phyloP scores from a whole-genome alignment of 495 filamentous ascomycete genomes.

The Amniculicola lignicola region DNA sequence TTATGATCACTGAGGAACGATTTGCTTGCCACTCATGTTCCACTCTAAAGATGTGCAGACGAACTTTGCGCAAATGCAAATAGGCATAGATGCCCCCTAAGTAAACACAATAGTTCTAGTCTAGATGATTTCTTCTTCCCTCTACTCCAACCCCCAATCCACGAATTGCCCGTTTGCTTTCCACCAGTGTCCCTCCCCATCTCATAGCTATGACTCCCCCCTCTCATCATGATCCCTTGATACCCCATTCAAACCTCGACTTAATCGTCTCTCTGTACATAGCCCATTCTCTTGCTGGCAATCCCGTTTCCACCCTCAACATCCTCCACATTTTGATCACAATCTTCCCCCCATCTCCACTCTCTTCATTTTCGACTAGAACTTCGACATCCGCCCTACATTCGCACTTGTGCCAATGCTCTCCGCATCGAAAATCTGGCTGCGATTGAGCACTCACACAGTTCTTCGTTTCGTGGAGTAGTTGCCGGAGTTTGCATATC shows the following conservation, averaged over 20 bases:
- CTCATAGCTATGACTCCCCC: not conserved
- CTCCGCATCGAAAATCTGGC: not conserved
- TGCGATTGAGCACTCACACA: not conserved
- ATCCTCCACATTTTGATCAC: not conserved
- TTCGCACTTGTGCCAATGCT: not conserved
- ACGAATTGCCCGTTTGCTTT: too few relatives aligned
- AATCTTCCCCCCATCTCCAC: not conserved
- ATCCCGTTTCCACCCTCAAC: not conserved
- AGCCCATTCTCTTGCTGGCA: not conserved
- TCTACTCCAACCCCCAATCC: too few relatives aligned
- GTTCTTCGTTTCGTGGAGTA: not conserved
- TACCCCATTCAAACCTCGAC: not conserved
- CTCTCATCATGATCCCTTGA: slow-evolving; percentile 1
- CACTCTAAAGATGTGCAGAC: too few relatives aligned
- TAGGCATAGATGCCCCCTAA: too few relatives aligned
- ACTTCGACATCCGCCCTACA: not conserved
- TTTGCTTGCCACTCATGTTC: too few relatives aligned
- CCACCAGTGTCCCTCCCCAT: too few relatives aligned
- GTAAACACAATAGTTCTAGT: too few relatives aligned
- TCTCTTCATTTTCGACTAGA: not conserved
- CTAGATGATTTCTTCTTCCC: too few relatives aligned
- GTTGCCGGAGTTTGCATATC: not conserved
- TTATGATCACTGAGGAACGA: too few relatives aligned
- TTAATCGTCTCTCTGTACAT: too few relatives aligned
- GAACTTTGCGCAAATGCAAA: too few relatives aligned